These are phyloP conservation scores for Neurospora tetraspora DNA, from an alignment of 495 filamentous ascomycete species.

Conservation along the genomic window DNA sequence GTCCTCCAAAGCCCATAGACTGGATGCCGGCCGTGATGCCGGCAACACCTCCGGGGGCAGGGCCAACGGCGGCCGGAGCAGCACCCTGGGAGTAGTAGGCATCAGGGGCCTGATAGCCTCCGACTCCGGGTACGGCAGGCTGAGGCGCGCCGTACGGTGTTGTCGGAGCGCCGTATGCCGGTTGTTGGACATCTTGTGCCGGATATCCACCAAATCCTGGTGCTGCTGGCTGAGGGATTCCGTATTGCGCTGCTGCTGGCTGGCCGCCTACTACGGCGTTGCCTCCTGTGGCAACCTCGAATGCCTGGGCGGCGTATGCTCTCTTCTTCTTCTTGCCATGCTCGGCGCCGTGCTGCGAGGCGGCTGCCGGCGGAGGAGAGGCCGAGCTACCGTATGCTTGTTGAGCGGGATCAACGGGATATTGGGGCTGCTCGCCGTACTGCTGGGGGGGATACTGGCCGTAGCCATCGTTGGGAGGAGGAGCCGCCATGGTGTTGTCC, in stretches of 20 bases:
- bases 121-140: constrained; percentile 26
- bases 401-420: constrained; percentile 21
- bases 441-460: constrained; percentile 54
- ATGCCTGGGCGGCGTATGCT: constrained; percentile 87
- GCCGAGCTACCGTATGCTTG: constrained; percentile 27
- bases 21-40: constrained; percentile 77
- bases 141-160: constrained; percentile 39
- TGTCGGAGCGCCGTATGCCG: constrained; percentile 37
- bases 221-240: constrained; percentile 23
- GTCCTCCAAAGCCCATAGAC: constrained; percentile 62
- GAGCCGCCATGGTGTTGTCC: constrained; percentile 38
- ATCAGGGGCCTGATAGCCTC: constrained; percentile 56
- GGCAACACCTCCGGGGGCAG: constrained; percentile 47
- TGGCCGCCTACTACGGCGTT: constrained; percentile 58
- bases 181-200: constrained; percentile 49
- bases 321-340: constrained; percentile 71
- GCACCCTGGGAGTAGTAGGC: constrained; percentile 49
- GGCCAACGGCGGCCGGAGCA: constrained; percentile 30
- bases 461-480: constrained; percentile 42
- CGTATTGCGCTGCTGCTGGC: constrained; percentile 27
- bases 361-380: constrained; percentile 26
- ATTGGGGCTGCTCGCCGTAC: constrained; percentile 39
- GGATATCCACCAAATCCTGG: constrained; percentile 49
- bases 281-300: constrained; percentile 82
- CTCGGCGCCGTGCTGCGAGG: constrained; percentile 35